phyloP scores from a whole-genome alignment of 1,139 yeast genomes.

The Yamadazyma oceani region DNA sequence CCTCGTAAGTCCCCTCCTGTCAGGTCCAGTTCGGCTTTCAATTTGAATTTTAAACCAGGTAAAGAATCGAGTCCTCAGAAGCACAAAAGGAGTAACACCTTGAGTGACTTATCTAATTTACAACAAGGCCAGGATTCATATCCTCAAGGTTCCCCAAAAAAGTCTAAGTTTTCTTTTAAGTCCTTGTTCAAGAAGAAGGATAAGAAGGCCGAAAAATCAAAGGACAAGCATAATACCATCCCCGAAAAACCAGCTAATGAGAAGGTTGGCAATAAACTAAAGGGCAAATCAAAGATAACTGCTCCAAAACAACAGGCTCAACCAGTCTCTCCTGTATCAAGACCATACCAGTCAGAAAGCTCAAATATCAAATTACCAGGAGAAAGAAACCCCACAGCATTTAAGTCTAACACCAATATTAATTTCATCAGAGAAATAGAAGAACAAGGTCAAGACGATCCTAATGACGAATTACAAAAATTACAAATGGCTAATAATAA shows the following conservation, averaged over 20 bases:
- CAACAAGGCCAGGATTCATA: constrained; percentile 7
- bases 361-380: constrained; percentile 10
- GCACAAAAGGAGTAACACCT: constrained; percentile 30
- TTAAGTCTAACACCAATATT: constrained; percentile 21
- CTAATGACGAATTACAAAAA: background rate
- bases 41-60: constrained; percentile 17
- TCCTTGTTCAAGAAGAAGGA: constrained; percentile 32
- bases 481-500: no score
- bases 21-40: constrained; percentile 32
- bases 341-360: constrained; percentile 8
- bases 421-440: constrained; percentile 40
- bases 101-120: constrained; percentile 22
- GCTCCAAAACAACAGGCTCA: background rate
- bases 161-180: constrained; percentile 39
- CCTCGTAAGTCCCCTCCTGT: constrained; percentile 27
- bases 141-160: constrained; percentile 20
- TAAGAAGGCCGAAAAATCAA: constrained; percentile 7
- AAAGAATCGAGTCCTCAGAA: constrained; percentile 14
- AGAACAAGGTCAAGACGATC: constrained; percentile 14
- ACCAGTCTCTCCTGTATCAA: constrained; percentile 8
- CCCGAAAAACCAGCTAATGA: no score
- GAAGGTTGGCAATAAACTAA: no score
- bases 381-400: constrained; percentile 12
- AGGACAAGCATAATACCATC: no score
- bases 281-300: background rate